Evolutionary conservation across 352 stramenopile genomes (phyloP), one percentile per base, ranked within the genome.

Genomic region (Globisporangium canariense): DNA sequence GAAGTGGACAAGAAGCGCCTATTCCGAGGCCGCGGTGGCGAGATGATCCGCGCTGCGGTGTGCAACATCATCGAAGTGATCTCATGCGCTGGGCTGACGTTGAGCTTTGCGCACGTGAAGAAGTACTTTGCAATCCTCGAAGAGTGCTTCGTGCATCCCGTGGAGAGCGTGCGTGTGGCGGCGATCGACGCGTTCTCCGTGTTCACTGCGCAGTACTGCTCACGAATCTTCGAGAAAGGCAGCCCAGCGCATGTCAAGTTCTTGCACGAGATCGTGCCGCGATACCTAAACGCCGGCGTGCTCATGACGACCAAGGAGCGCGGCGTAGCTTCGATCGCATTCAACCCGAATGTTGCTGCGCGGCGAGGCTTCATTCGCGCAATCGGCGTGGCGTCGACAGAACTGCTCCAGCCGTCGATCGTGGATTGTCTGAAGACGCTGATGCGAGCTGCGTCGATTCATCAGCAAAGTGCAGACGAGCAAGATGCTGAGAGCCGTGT

Each of bases 1-100:
- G 86, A 88, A 28, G 86, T 99, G 58, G 97, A 99, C 64, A 98
- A 98, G 67, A 77, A 80, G 7, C 84, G 97, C 8, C 71, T 99
- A 7, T 99, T 99, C 70, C 88, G 97, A 63, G 97, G 97, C 10
- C 88, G 94, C 14, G 97, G 97, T 45, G 97, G 97, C 18, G 96
- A 99, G 67, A 89, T 98, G 40, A 98, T 99, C 66, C 91, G 97
- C 41, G 67, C 68, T 14, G 96, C 97, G 34, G 88, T 97, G 49
- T 99, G 97, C 71, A 73, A 92, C 61, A 75, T 99, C 59, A 98
- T 99, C 71, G 86, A 98, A 79, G 93, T 90, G 41, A 88, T 98
- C 32, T 59, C 76, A 0, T 70, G 74, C 46, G 73, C 76, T 22
- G 74, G 74, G 18, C 74, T 91, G 53, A 76, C 67, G 47, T 51